Conservation (phyloP, 2,329 filamentous ascomycete species). For the Monilinia laxa region DNA sequence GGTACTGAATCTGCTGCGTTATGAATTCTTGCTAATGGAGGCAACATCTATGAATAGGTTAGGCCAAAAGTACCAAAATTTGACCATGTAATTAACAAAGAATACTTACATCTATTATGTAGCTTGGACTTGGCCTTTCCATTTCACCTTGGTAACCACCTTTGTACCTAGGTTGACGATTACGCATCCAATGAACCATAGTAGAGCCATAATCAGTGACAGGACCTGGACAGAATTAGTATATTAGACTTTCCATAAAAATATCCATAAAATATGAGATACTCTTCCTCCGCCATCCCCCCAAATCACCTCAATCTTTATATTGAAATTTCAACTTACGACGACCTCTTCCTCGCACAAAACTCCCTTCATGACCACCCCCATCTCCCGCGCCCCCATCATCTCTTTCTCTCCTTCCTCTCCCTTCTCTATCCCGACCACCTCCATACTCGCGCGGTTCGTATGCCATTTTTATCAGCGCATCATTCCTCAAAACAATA, state of each 20-base stretch:
- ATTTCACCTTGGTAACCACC: slow-evolving; percentile 69
- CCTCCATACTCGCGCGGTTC: slow-evolving; percentile 41
- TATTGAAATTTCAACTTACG: slow-evolving; percentile 34
- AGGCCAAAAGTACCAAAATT: slow-evolving; percentile 13
- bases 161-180: slow-evolving; percentile 74
- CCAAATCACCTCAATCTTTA: no score
- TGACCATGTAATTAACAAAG: no score
- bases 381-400: slow-evolving; percentile 21
- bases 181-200: slow-evolving; percentile 86
- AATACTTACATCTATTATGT: slow-evolving; percentile 76
- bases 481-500: slow-evolving; percentile 24
- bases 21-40: slow-evolving; percentile 72
- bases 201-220: slow-evolving; percentile 93
- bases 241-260: neutral
- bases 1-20: slow-evolving; percentile 84
- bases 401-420: slow-evolving; percentile 17
- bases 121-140: slow-evolving; percentile 84
- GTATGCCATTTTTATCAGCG: slow-evolving; percentile 38
- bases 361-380: slow-evolving; percentile 23
- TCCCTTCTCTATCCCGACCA: slow-evolving; percentile 26
- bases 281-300: no score
- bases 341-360: slow-evolving; percentile 35
- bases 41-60: slow-evolving; percentile 66
- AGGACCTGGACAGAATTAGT: slow-evolving; percentile 57
- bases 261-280: neutral